Conservation (phyloP, 208 protist species). For the Wallacemonas sp. region DNA sequence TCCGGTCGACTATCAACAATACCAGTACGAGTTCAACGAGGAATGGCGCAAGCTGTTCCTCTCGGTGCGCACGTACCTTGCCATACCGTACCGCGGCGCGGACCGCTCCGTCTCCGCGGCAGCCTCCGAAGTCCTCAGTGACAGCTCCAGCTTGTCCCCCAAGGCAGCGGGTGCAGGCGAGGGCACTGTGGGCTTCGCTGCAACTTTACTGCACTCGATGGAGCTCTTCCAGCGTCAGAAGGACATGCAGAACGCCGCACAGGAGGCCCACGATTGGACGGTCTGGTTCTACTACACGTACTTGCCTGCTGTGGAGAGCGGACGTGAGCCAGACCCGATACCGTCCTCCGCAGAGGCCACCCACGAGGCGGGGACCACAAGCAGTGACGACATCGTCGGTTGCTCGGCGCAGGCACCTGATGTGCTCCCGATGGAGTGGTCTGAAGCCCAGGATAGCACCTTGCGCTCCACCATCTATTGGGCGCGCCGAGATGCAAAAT, state of each 20-base stretch:
- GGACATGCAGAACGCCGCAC: constrained; percentile 33
- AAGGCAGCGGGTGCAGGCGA: background rate
- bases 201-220: constrained; percentile 65
- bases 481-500: constrained; percentile 23
- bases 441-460: constrained; percentile 21
- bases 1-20: constrained; percentile 47
- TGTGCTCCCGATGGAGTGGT: constrained; percentile 33
- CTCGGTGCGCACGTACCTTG: constrained; percentile 33
- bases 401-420: background rate
- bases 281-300: constrained; percentile 24
- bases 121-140: background rate
- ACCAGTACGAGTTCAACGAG: constrained; percentile 38
- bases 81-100: constrained; percentile 16
- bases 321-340: background rate
- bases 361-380: background rate
- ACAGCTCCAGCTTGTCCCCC: constrained; percentile 2
- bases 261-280: constrained; percentile 38
- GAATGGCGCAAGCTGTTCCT: constrained; percentile 48
- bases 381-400: background rate
- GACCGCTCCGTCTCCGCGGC: background rate
- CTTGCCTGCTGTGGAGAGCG: background rate
- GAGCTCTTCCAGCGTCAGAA: constrained; percentile 62
- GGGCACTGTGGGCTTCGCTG: constrained; percentile 50
- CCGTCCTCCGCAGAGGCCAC: background rate
- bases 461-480: constrained; percentile 16